These are phyloP conservation scores for Aspergillus carlsbadensis DNA, from an alignment of 495 filamentous ascomycete genomes.

Conservation along the genomic window DNA sequence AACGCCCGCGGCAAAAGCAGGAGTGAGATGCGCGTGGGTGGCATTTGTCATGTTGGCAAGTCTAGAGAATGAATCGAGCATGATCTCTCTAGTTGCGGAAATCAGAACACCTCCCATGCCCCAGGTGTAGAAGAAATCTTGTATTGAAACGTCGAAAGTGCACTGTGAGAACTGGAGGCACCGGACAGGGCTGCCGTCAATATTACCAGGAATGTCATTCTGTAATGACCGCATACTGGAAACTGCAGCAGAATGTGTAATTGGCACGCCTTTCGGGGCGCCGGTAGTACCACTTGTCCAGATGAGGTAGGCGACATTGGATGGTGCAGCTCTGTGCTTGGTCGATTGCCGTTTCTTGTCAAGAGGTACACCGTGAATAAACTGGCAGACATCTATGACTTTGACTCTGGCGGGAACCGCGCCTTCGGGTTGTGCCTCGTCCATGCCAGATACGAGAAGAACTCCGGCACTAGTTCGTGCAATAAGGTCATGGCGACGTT, in stretches of 20 bases:
- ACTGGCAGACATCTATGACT: constrained; percentile 22
- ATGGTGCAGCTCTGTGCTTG: constrained; percentile 15
- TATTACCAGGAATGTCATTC: constrained; percentile 28
- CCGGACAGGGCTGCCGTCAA: constrained; percentile 22
- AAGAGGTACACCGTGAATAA: neutral
- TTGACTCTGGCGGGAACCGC: constrained; percentile 29
- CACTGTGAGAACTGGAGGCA: constrained; percentile 40
- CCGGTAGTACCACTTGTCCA: constrained; percentile 87
- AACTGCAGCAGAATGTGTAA: constrained; percentile 37
- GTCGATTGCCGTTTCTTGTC: neutral
- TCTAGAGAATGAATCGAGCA: constrained; percentile 34
- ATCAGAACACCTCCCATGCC: constrained; percentile 36
- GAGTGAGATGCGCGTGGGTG: constrained; percentile 41
- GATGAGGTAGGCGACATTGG: constrained; percentile 65
- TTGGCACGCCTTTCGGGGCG: constrained; percentile 63
- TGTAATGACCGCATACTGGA: constrained; percentile 34
- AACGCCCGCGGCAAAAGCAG: constrained; percentile 35
- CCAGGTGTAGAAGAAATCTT: constrained; percentile 43
- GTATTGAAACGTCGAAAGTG: constrained; percentile 41
- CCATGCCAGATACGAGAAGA: constrained; percentile 23
- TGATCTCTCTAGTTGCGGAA: constrained; percentile 30
- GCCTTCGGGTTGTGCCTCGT: constrained; percentile 21
- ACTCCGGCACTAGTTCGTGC: constrained; percentile 26
- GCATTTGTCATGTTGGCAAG: constrained; percentile 31
- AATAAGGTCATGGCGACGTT: constrained; percentile 37